phyloP scores from a whole-genome alignment of 345 rosid species.

The Cochlearia excelsa region DNA sequence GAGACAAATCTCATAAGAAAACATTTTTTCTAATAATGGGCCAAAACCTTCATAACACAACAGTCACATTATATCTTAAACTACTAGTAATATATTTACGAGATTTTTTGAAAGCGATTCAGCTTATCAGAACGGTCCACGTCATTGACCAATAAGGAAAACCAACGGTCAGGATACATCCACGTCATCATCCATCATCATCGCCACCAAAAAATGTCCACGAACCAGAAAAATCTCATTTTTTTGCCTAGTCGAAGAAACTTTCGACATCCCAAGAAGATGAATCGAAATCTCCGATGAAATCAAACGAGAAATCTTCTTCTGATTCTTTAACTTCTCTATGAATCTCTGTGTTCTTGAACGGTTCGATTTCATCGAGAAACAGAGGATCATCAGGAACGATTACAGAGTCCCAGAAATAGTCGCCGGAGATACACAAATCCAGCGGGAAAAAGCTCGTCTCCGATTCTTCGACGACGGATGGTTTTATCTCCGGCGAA shows the following conservation, averaged over 20 bases:
- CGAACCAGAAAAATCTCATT: not conserved
- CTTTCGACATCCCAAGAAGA: slow-evolving; percentile 64
- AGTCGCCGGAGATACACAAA: slow-evolving; percentile 29
- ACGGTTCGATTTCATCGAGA: slow-evolving; percentile 40
- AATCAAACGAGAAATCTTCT: slow-evolving; percentile 33
- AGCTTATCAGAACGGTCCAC: slow-evolving; percentile 19
- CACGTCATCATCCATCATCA: slow-evolving; percentile 19
- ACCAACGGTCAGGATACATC: slow-evolving; percentile 20
- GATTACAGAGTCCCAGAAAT: slow-evolving; percentile 40
- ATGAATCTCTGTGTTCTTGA: not conserved
- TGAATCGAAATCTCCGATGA: slow-evolving; percentile 52
- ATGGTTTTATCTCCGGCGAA: not conserved
- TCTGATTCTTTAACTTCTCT: not conserved
- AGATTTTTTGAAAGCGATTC: not conserved
- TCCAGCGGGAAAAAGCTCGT: slow-evolving; percentile 29
- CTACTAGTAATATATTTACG: too few species aligned
- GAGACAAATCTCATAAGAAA: slow-evolving; percentile 4
- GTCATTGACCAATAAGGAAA: slow-evolving; percentile 1
- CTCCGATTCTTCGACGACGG: not conserved
- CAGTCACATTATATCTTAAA: too few species aligned
- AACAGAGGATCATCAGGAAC: slow-evolving; percentile 46
- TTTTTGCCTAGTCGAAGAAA: slow-evolving; percentile 37
- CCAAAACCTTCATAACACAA: too few species aligned
- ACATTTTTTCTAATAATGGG: too few species aligned
- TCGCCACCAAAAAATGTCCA: slow-evolving; percentile 12